These are phyloP conservation scores for Epichloe sylvatica DNA, from an alignment of 2,329 filamentous ascomycete species.

Conservation along the genomic window DNA sequence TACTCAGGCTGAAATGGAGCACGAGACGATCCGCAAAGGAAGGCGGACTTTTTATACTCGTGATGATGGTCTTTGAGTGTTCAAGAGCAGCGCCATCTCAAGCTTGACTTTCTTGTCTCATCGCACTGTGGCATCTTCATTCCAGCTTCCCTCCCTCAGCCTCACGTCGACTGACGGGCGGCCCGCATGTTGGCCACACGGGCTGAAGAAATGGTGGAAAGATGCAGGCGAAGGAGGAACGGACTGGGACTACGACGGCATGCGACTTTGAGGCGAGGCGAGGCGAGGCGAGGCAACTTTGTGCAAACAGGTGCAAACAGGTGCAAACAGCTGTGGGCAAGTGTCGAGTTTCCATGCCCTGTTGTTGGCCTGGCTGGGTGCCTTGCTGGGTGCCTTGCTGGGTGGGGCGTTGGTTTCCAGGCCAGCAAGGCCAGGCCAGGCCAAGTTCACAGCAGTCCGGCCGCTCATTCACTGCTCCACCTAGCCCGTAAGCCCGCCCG, in stretches of 20 bases:
- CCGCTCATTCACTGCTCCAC: constrained; percentile 1
- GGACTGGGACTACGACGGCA: too few species aligned
- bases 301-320: too few species aligned
- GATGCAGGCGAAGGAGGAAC: too few species aligned
- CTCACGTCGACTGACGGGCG: neutral
- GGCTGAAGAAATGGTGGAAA: neutral
- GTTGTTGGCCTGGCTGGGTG: too few species aligned
- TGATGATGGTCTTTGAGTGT: neutral
- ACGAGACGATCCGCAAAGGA: neutral
- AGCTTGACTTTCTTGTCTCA: neutral
- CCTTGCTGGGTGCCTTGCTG: too few species aligned
- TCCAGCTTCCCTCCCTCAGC: constrained; percentile 2
- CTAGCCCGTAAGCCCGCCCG: neutral
- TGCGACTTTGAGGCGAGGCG: too few species aligned
- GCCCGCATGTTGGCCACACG: neutral
- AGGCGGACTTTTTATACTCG: neutral
- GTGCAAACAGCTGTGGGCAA: too few species aligned
- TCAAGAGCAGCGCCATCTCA: neutral
- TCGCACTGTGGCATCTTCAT: neutral
- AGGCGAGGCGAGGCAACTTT: too few species aligned
- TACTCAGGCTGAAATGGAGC: neutral
- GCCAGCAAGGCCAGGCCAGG: too few species aligned
- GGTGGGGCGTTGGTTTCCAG: too few species aligned
- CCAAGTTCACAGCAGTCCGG: neutral
- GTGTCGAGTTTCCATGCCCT: too few species aligned